These are phyloP conservation scores for Lomentospora prolificans DNA, from an alignment of 2,329 filamentous ascomycete genomes.

Conservation along the genomic window DNA sequence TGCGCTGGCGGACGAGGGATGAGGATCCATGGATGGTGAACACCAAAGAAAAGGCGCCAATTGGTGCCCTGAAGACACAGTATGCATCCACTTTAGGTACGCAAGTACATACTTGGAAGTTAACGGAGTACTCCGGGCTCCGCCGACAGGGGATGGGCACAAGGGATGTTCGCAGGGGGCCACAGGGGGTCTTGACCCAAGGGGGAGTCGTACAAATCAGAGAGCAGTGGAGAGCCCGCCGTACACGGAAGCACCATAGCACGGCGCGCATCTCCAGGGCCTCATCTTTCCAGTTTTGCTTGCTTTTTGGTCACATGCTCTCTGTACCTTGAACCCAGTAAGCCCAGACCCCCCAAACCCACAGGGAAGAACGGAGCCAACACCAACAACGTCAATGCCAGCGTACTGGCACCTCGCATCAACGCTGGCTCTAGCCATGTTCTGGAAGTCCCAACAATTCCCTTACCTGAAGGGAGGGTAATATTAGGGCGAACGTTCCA, in stretches of 20 bases:
- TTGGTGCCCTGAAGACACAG: slow-evolving; percentile 1
- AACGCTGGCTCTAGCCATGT: neutral
- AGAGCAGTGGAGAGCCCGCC: no score
- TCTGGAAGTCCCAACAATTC: neutral
- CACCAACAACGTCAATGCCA: neutral
- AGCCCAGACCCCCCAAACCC: neutral
- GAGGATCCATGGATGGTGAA: neutral
- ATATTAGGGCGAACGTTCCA: no score
- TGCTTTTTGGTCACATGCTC: neutral
- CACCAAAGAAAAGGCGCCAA: neutral
- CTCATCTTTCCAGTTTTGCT: neutral
- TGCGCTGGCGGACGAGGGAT: no score
- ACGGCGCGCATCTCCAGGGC: neutral
- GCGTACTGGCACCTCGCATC: neutral
- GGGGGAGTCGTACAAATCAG: no score
- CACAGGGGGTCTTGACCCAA: no score
- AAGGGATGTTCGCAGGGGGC: neutral
- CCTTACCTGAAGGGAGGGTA: neutral
- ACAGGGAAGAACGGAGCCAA: neutral
- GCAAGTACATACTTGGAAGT: neutral
- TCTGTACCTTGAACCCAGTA: neutral
- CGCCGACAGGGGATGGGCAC: neutral
- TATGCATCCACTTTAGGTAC: neutral
- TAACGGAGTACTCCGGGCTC: neutral
- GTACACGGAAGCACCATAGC: no score